Evolutionary conservation across 2,329 filamentous ascomycete species (phyloP), one percentile per base, ranked within the genome.

Genomic region (Hortaea sp.): DNA sequence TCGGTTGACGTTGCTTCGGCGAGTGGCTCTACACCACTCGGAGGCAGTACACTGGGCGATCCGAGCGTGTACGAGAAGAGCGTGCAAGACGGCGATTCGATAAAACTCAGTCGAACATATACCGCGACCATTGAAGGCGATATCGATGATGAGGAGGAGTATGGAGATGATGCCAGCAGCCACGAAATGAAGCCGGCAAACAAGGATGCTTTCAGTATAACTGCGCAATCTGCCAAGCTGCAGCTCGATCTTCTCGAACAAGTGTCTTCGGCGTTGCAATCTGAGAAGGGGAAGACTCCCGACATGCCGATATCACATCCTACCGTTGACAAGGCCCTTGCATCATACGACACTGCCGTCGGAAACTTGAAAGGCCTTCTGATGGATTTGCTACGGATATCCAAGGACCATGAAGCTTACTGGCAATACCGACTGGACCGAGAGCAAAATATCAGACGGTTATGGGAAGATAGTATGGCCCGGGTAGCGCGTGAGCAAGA

Each of bases 381-480:
- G 48, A 83, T 85, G 13, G 88, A 95, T 63, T 74, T 98, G 6
- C 73, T 95, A 41, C 87, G 89, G 43, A 97, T 98, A 59, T 90
- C 89, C 6, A 83, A 85, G 58, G 92, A 98, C 62, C 84, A 94
- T 43, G 92, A 98, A 66, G 82, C 88, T 0, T 95, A 94, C 64
- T 98, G 92, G 92, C 90, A 97, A 65, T 94, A 94, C 63, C 82
- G 89, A 10, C 73, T 98, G 37, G 89, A 95, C 56, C 83, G 88
- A 45, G 92, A 98, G 68, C 82, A 83, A 39, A 87, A 95, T 62
- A 84, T 97, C 69, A 81, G 92, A 34, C 83, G 86, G 49, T 86
- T 98, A 80, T 98, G 92, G 92, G 92, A 98, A 67, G 92, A 98
- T 60, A 97, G 89, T 67, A 95, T 98, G 92, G 88, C 92, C 7